A percentile compares a stretch with the other conserved stretches of the same genome.
Evolutionary conservation across 1,284 basidiomycete genomes (phyloP).

Genomic region (Apiotrichum porosum): DNA sequence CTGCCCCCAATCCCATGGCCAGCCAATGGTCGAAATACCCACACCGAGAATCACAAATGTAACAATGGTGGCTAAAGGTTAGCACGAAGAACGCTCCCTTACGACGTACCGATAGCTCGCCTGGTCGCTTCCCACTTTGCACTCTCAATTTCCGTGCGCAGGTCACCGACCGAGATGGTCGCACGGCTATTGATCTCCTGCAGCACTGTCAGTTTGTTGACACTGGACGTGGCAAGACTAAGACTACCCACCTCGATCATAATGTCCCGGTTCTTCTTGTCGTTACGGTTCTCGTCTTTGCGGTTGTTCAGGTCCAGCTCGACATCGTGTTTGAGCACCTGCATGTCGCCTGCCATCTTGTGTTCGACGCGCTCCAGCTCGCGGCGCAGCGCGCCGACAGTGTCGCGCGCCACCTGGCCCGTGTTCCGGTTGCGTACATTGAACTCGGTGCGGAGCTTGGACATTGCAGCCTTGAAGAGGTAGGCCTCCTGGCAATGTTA

Average conservation of each 20-base stretch:
- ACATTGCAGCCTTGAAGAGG: slow-evolving; percentile 86
- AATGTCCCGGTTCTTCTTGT: slow-evolving; percentile 81
- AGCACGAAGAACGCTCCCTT: slow-evolving; percentile 40
- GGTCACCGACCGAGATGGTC: slow-evolving; percentile 77
- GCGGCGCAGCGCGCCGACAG: slow-evolving; percentile 69
- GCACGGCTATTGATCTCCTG: slow-evolving; percentile 82
- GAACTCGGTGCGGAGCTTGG: slow-evolving; percentile 84
- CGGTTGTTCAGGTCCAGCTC: slow-evolving; percentile 94
- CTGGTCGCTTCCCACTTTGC: slow-evolving; percentile 89
- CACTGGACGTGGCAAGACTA: too few relatives aligned
- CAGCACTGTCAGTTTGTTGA: slow-evolving; percentile 11
- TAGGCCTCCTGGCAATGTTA: slow-evolving; percentile 85
- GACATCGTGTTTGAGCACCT: slow-evolving; percentile 67
- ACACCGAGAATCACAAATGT: slow-evolving; percentile 15
- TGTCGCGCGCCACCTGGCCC: slow-evolving; percentile 70
- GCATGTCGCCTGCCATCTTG: slow-evolving; percentile 91
- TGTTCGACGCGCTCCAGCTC: slow-evolving; percentile 83
- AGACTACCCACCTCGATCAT: slow-evolving; percentile 80
- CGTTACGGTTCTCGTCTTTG: slow-evolving; percentile 86
- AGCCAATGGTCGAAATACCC: slow-evolving; percentile 7
- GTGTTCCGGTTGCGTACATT: slow-evolving; percentile 81
- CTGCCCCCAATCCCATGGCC: not conserved
- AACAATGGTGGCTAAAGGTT: slow-evolving; percentile 35
- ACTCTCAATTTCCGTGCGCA: slow-evolving; percentile 79
- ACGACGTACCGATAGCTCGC: slow-evolving; percentile 77